phyloP scores from a whole-genome alignment of 1,284 basidiomycete genomes.

The Pseudozyma sp. region DNA sequence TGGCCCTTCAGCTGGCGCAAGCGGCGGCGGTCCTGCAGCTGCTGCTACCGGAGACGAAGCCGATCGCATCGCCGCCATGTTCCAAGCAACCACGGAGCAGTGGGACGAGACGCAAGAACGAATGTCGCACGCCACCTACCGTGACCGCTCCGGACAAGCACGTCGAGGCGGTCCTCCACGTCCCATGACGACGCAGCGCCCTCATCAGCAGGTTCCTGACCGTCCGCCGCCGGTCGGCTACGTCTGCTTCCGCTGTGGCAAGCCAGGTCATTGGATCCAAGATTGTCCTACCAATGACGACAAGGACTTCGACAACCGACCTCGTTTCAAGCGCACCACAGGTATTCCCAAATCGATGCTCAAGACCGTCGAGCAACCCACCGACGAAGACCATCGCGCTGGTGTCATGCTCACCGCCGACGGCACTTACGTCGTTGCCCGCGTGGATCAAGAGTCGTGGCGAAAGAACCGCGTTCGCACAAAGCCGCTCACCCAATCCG shows the following conservation, averaged over 20 bases:
- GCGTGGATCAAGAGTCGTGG: conserved; percentile 64
- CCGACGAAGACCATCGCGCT: conserved; percentile 56
- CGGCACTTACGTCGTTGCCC: conserved; percentile 66
- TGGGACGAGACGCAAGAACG: conserved; percentile 97
- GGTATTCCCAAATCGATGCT: conserved; percentile 97
- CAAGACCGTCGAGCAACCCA: conserved; percentile 84
- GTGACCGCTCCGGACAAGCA: conserved; percentile 59
- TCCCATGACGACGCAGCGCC: conserved; percentile 30
- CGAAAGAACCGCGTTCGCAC: conserved; percentile 56
- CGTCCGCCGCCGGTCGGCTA: conserved; percentile 76
- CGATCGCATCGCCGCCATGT: conserved; percentile 85
- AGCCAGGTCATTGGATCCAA: conserved; percentile 97
- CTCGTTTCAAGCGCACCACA: conserved; percentile 95
- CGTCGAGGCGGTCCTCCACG: conserved; percentile 59
- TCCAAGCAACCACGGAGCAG: conserved; percentile 86
- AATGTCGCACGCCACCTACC: conserved; percentile 79
- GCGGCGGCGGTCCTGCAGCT: conserved; percentile 10
- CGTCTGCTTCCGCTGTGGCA: conserved; percentile 98
- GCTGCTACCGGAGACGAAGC: conserved; percentile 57
- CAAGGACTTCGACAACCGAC: conserved; percentile 90
- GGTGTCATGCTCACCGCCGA: conserved; percentile 68
- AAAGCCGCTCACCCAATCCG: conserved; percentile 62
- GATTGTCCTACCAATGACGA: conserved; percentile 98
- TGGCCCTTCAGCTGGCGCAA: conserved; percentile 2
- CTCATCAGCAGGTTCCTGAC: conserved; percentile 43